phyloP scores from a whole-genome alignment of 2,329 filamentous ascomycete species.

The Endoconidiophora laricicola region DNA sequence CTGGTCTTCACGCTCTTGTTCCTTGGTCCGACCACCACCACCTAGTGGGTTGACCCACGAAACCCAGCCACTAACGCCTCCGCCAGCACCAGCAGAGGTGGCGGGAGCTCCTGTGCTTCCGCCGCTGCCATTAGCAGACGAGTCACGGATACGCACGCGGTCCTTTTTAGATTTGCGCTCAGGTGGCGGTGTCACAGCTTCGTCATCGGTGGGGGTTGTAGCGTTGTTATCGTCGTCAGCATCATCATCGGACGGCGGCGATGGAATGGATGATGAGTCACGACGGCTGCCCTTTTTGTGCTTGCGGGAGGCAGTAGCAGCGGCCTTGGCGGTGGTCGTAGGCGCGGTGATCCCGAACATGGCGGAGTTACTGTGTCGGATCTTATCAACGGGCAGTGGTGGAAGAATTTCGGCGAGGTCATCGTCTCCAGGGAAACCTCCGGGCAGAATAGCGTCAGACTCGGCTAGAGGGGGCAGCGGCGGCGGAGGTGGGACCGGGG shows the following conservation, averaged over 20 bases:
- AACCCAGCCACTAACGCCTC: slow-evolving; percentile 57
- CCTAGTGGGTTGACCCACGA: slow-evolving; percentile 24
- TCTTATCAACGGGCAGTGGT: slow-evolving; percentile 19
- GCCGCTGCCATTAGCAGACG: slow-evolving; percentile 21
- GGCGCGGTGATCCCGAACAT: slow-evolving; percentile 32
- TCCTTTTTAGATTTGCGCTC: slow-evolving; percentile 54
- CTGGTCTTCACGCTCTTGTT: slow-evolving; percentile 22
- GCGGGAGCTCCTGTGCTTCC: background rate
- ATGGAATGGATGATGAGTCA: slow-evolving; percentile 9
- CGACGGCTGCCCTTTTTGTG: slow-evolving; percentile 6
- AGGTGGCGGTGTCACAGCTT: slow-evolving; percentile 32
- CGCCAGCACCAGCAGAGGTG: background rate
- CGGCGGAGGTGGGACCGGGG: background rate
- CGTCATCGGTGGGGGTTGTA: slow-evolving; percentile 28
- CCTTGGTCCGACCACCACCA: slow-evolving; percentile 18
- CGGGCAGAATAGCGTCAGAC: slow-evolving; percentile 28
- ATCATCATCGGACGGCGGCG: slow-evolving; percentile 23
- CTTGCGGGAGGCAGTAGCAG: background rate
- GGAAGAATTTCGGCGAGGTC: slow-evolving; percentile 12
- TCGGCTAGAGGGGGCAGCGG: slow-evolving; percentile 4
- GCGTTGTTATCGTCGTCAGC: slow-evolving; percentile 14
- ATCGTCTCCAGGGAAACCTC: slow-evolving; percentile 39
- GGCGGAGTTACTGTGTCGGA: slow-evolving; percentile 29
- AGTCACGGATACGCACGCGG: slow-evolving; percentile 57
- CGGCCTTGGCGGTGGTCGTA: slow-evolving; percentile 16